Conservation (phyloP, 495 filamentous ascomycete species). For the Hypoxylon crocopeplum region DNA sequence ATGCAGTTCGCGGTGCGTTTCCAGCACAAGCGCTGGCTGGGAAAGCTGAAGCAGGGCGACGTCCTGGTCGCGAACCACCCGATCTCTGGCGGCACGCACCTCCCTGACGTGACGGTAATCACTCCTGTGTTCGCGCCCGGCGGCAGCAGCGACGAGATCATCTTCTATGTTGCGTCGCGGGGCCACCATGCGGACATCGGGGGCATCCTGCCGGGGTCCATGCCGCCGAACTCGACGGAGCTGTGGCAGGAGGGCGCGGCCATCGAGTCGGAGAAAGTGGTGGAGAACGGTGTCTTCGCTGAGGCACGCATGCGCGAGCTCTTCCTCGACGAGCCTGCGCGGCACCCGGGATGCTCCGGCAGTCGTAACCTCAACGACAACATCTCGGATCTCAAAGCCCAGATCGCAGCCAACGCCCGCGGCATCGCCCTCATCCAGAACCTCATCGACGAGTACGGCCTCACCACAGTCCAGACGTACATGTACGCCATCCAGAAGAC, state of each 20-base stretch:
- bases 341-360: conserved; percentile 86
- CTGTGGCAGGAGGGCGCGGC: conserved; percentile 94
- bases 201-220: conserved; percentile 92
- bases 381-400: conserved; percentile 93
- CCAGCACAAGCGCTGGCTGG: conserved; percentile 92
- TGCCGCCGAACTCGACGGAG: conserved; percentile 94
- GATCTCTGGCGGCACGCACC: conserved; percentile 80
- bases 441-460: conserved; percentile 88
- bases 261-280: conserved; percentile 92
- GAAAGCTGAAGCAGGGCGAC: conserved; percentile 87
- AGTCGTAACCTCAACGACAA: conserved; percentile 92
- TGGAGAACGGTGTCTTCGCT: conserved; percentile 87
- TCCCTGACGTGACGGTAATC: conserved; percentile 93
- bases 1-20: conserved; percentile 99
- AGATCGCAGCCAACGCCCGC: conserved; percentile 96
- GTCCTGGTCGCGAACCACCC: conserved; percentile 97
- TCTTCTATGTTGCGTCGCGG: conserved; percentile 95
- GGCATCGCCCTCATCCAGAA: conserved; percentile 88
- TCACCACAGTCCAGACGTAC: conserved; percentile 91
- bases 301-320: conserved; percentile 86
- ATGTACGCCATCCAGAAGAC: conserved; percentile 95
- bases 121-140: conserved; percentile 93
- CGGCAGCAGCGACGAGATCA: conserved; percentile 77
- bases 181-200: conserved; percentile 98
- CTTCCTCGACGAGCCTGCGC: conserved; percentile 80